phyloP scores from a whole-genome alignment of 2,329 filamentous ascomycete genomes.

The Ceratocystis variospora region DNA sequence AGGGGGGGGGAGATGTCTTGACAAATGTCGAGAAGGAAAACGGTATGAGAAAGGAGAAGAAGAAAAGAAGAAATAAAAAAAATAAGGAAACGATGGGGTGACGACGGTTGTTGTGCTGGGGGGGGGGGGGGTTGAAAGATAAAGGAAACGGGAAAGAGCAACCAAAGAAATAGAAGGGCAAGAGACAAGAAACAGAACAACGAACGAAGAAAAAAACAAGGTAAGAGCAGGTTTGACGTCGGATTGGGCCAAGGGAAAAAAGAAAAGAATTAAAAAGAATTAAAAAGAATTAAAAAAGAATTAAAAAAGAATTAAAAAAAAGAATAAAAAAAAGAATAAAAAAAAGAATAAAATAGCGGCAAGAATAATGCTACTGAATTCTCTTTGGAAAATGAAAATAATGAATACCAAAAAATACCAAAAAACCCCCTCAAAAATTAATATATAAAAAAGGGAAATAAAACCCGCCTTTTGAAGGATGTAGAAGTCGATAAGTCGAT shows the following conservation, averaged over 20 bases:
- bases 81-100: not conserved
- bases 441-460: not conserved
- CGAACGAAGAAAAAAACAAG: not conserved
- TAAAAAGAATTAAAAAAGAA: no score
- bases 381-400: not conserved
- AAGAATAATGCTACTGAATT: not conserved
- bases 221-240: not conserved
- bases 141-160: constrained; percentile 5
- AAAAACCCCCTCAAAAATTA: not conserved
- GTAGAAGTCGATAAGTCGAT: not conserved
- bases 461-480: not conserved
- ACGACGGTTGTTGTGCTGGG: constrained; percentile 7
- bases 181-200: no score
- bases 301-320: no score
- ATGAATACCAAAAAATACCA: not conserved
- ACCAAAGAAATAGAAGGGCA: no score
- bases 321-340: not conserved
- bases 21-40: not conserved
- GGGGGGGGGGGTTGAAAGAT: not conserved
- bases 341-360: not conserved
- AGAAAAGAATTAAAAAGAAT: not conserved
- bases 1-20: not conserved
- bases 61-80: not conserved
- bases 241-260: not conserved
- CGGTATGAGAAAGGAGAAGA: not conserved